phyloP scores from a whole-genome alignment of 2,329 filamentous ascomycete genomes.

The Arthrobotrys megalospora region DNA sequence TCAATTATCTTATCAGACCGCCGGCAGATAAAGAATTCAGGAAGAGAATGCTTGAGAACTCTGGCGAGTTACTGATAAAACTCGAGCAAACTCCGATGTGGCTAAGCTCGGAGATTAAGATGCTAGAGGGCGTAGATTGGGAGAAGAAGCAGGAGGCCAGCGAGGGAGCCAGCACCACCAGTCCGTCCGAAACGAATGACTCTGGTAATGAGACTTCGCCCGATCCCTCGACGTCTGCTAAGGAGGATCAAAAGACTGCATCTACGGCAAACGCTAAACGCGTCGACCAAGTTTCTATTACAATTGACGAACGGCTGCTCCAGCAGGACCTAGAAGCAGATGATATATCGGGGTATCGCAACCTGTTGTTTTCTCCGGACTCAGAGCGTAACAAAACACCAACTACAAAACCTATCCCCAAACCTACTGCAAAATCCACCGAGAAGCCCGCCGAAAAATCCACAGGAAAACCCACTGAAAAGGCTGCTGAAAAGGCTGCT shows the following conservation, averaged over 20 bases:
- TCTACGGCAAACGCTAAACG: neutral
- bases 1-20: conserved; percentile 12
- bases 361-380: neutral
- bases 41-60: conserved; percentile 20
- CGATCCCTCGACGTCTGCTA: neutral
- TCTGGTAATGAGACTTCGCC: neutral
- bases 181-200: neutral
- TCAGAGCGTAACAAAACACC: neutral
- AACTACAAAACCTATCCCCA: neutral
- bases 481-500: neutral
- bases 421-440: neutral
- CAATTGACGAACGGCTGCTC: neutral
- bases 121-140: neutral
- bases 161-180: neutral
- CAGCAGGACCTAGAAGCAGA: neutral
- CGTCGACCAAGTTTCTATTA: neutral
- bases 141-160: neutral
- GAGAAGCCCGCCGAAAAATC: neutral
- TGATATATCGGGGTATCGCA: neutral
- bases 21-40: conserved; percentile 8
- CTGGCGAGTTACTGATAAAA: neutral
- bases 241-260: neutral
- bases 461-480: neutral
- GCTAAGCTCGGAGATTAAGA: conserved; percentile 25
- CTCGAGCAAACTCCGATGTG: conserved; percentile 29